Evolutionary conservation across 176 grass and related monocot species (phyloP).

Genomic region (Ananas comosus): DNA sequence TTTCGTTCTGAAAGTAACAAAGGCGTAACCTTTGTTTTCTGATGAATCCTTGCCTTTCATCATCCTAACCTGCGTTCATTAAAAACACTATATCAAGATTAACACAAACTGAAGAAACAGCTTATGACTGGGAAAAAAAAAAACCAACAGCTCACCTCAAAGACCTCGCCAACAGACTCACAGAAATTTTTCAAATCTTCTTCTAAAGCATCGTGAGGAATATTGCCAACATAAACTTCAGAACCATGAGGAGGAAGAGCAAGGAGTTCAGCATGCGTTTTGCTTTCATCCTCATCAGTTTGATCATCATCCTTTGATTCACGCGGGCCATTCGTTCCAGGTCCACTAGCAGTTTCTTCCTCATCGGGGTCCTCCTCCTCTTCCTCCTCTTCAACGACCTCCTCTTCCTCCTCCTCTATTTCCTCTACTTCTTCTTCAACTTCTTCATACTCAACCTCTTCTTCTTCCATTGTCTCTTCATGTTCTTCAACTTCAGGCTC

Average conservation of each 20-base stretch:
- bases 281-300: neutral
- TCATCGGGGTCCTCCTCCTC: conserved; percentile 5
- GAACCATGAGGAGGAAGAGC: conserved; percentile 68
- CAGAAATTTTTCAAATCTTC: conserved; percentile 73
- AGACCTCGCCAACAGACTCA: conserved; percentile 64
- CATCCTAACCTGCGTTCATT: conserved; percentile 61
- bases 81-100: neutral
- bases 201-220: conserved; percentile 47
- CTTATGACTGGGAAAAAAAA: neutral
- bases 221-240: conserved; percentile 68
- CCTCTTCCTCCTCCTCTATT: conserved; percentile 16
- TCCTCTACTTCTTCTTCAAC: conserved; percentile 20
- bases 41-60: conserved; percentile 47
- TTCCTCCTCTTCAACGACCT: conserved; percentile 8
- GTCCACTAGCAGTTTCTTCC: neutral
- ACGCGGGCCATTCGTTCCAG: conserved; percentile 2
- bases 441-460: conserved; percentile 26
- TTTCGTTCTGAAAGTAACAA: conserved; percentile 66
- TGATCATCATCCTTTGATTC: conserved; percentile 14
- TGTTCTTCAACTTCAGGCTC: neutral
- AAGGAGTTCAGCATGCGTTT: neutral
- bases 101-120: conserved; percentile 5
- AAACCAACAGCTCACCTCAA: conserved; percentile 54
- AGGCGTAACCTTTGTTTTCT: conserved; percentile 61
- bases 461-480: conserved; percentile 16